Percentiles rank a stretch among this genome's conserved stretches.
Evolutionary conservation across 257 asterid species (phyloP).

Genomic region (Leptodermis oblonga): DNA sequence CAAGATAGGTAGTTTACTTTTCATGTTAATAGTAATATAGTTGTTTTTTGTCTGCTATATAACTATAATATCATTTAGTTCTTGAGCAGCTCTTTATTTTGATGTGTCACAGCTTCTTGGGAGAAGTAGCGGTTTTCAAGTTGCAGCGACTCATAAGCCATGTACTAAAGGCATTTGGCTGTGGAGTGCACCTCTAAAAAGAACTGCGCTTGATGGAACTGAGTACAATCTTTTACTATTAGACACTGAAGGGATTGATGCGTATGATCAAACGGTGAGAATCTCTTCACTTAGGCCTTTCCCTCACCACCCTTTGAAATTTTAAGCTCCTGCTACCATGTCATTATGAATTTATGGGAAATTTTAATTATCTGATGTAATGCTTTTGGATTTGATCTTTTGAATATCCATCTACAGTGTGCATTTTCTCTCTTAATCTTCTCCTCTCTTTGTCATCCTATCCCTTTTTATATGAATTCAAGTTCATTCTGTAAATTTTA

Average conservation of each 20-base stretch:
- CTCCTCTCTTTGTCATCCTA: not conserved
- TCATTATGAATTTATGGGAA: not conserved
- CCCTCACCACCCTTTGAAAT: not conserved
- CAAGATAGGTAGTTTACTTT: not conserved
- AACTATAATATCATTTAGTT: not conserved
- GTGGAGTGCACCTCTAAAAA: conserved; percentile 89
- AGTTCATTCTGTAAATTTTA: not conserved
- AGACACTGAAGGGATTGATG: conserved; percentile 98
- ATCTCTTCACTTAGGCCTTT: conserved; percentile 15
- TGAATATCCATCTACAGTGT: not conserved
- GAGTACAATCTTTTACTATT: conserved; percentile 86
- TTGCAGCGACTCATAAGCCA: conserved; percentile 95
- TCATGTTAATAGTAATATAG: not conserved
- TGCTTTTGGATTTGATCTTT: not conserved
- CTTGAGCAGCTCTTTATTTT: conserved; percentile 14
- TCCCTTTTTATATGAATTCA: not conserved
- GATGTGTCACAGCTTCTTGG: conserved; percentile 78
- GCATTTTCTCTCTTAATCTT: not conserved
- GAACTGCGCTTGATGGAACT: conserved; percentile 97
- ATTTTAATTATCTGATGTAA: not conserved
- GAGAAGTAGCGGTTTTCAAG: conserved; percentile 98
- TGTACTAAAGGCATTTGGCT: conserved; percentile 99
- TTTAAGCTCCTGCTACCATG: not conserved
- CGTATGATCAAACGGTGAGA: conserved; percentile 98
- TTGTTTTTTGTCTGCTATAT: not conserved